These are phyloP conservation scores for Emergomyces africanus DNA, from an alignment of 2,329 filamentous ascomycete genomes.

Conservation along the genomic window DNA sequence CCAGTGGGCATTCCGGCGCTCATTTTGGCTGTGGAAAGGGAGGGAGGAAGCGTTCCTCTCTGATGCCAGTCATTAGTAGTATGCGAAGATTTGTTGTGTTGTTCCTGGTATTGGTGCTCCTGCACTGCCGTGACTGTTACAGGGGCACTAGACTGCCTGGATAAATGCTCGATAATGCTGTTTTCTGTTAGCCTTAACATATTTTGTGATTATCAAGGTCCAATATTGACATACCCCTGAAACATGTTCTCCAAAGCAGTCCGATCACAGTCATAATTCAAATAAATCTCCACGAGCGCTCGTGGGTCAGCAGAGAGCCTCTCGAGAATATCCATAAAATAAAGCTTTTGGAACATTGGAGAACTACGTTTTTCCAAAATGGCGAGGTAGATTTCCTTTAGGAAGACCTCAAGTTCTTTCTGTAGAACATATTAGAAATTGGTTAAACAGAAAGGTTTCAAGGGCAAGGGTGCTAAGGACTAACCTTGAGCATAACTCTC, in stretches of 20 bases:
- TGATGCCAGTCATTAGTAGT: constrained; percentile 69
- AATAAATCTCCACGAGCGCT: constrained; percentile 84
- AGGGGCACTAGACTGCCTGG: constrained; percentile 69
- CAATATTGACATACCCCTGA: constrained; percentile 42
- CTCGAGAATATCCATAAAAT: constrained; percentile 76
- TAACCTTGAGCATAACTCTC: constrained; percentile 80
- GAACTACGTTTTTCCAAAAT: constrained; percentile 80
- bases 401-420: constrained; percentile 95
- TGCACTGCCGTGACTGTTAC: constrained; percentile 62
- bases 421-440: constrained; percentile 23
- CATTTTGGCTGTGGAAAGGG: constrained; percentile 69
- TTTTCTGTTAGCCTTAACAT: constrained; percentile 2
- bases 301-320: constrained; percentile 74
- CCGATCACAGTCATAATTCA: constrained; percentile 96
- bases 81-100: constrained; percentile 48
- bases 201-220: neutral
- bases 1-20: constrained; percentile 35
- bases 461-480: constrained; percentile 14
- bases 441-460: neutral
- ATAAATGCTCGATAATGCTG: constrained; percentile 82
- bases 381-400: constrained; percentile 93
- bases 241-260: constrained; percentile 93
- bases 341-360: constrained; percentile 79
- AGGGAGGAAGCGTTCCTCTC: constrained; percentile 72
- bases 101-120: constrained; percentile 78